A percentile compares a stretch with the other conserved stretches of the same genome.
Evolutionary conservation across 2,329 filamentous ascomycete species (phyloP).

Genomic region (Sporothrix variecibatus): DNA sequence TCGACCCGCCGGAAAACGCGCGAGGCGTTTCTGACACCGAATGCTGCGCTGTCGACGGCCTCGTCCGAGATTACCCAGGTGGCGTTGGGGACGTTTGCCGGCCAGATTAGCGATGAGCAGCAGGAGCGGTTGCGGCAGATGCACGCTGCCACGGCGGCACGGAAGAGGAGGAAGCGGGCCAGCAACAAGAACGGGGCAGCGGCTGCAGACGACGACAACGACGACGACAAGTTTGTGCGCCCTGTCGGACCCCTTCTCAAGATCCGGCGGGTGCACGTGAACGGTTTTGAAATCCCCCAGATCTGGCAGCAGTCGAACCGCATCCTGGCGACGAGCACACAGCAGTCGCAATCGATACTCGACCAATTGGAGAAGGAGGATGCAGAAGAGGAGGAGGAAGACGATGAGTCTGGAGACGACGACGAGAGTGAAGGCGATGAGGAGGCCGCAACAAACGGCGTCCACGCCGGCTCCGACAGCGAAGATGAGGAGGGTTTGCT

Average conservation of each 20-base stretch:
- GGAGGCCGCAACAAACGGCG: conserved; percentile 39
- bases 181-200: neutral
- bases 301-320: conserved; percentile 92
- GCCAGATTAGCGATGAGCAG: conserved; percentile 72
- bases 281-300: conserved; percentile 85
- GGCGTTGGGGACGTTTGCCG: conserved; percentile 76
- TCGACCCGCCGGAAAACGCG: conserved; percentile 62
- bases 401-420: conserved; percentile 30
- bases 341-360: conserved; percentile 51
- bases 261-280: conserved; percentile 77
- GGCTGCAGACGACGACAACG: neutral
- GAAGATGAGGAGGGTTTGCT: conserved; percentile 40
- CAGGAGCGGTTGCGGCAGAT: conserved; percentile 59
- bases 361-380: conserved; percentile 54
- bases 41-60: conserved; percentile 64
- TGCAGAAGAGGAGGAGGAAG: conserved; percentile 49
- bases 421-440: conserved; percentile 44
- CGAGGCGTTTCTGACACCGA: conserved; percentile 76
- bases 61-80: conserved; percentile 76
- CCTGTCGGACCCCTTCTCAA: conserved; percentile 64
- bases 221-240: conserved; percentile 75
- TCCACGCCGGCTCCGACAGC: conserved; percentile 28
- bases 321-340: conserved; percentile 65
- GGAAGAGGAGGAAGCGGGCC: conserved; percentile 73
- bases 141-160: conserved; percentile 48